These are phyloP conservation scores for Ananas comosus DNA, from an alignment of 176 grass and related monocot genomes.

Conservation along the genomic window DNA sequence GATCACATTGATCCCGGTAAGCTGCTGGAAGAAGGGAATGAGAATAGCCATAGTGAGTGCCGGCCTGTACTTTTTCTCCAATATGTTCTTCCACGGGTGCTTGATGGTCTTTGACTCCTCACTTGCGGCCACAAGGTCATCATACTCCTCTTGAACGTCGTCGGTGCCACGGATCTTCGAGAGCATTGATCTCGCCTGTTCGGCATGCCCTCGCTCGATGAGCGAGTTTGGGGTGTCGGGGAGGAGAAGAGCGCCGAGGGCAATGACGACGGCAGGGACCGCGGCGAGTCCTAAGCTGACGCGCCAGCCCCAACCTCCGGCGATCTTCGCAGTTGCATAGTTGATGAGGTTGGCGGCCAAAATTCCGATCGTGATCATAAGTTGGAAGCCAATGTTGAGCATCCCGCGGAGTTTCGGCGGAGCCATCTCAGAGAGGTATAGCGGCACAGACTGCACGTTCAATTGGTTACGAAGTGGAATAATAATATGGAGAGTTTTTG, in stretches of 20 bases:
- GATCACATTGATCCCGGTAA: conserved; percentile 23
- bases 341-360: conserved; percentile 15
- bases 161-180: conserved; percentile 13
- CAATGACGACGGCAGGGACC: conserved; percentile 8
- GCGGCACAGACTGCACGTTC: conserved; percentile 12
- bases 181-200: conserved; percentile 12
- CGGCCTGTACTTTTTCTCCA: conserved; percentile 17
- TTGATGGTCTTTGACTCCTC: neutral
- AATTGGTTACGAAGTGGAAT: neutral
- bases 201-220: conserved; percentile 13
- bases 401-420: conserved; percentile 11
- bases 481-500: neutral
- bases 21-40: conserved; percentile 23
- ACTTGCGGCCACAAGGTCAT: conserved; percentile 5
- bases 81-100: conserved; percentile 8
- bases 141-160: conserved; percentile 9
- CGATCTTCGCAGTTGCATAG: conserved; percentile 10
- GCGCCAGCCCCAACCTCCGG: conserved; percentile 14
- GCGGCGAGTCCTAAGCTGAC: conserved; percentile 8
- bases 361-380: conserved; percentile 19
- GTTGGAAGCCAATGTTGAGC: conserved; percentile 20
- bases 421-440: conserved; percentile 24
- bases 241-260: conserved; percentile 12
- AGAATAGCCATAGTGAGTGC: conserved; percentile 13
- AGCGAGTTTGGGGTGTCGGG: conserved; percentile 23